Percentiles rank a stretch among this genome's conserved stretches.
Evolutionary conservation across 1,284 basidiomycete genomes (phyloP).

Genomic region (Termitomyces sp.): DNA sequence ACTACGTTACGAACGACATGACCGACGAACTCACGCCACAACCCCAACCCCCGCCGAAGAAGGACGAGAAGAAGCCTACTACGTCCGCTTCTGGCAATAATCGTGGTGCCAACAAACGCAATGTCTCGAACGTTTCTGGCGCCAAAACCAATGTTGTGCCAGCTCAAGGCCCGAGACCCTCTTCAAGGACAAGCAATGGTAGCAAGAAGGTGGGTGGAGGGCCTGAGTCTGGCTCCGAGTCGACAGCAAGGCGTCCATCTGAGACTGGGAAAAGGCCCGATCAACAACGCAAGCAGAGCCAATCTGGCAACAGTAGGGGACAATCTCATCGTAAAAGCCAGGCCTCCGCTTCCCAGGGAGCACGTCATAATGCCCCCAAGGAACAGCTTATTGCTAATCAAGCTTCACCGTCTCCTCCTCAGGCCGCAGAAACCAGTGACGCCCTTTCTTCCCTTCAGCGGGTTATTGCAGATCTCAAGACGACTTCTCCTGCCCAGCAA

Average conservation of each 20-base stretch:
- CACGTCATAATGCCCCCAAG: constrained; percentile 37
- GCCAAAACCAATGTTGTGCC: constrained; percentile 39
- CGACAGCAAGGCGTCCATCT: constrained; percentile 49
- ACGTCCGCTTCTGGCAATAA: constrained; percentile 36
- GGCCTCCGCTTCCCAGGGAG: constrained; percentile 49
- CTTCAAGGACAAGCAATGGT: constrained; percentile 52
- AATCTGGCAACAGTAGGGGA: constrained; percentile 39
- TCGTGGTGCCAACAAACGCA: constrained; percentile 55
- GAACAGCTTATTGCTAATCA: constrained; percentile 42
- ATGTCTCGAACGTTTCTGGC: constrained; percentile 40
- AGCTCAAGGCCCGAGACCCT: constrained; percentile 46
- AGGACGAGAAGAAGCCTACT: constrained; percentile 63
- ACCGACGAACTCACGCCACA: constrained; percentile 68
- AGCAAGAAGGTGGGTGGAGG: constrained; percentile 42
- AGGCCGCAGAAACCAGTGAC: constrained; percentile 55
- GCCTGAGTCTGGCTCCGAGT: constrained; percentile 64
- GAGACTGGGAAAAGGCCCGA: constrained; percentile 53
- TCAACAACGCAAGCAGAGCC: constrained; percentile 53
- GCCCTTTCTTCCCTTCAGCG: constrained; percentile 76
- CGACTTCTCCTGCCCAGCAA: constrained; percentile 50
- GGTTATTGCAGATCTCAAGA: constrained; percentile 80
- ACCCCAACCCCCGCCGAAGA: constrained; percentile 51
- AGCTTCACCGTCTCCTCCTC: constrained; percentile 40
- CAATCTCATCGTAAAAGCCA: constrained; percentile 52
- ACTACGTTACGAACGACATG: constrained; percentile 75